phyloP scores from a whole-genome alignment of 805 yeast genomes.

The Barnettozyma californica region DNA sequence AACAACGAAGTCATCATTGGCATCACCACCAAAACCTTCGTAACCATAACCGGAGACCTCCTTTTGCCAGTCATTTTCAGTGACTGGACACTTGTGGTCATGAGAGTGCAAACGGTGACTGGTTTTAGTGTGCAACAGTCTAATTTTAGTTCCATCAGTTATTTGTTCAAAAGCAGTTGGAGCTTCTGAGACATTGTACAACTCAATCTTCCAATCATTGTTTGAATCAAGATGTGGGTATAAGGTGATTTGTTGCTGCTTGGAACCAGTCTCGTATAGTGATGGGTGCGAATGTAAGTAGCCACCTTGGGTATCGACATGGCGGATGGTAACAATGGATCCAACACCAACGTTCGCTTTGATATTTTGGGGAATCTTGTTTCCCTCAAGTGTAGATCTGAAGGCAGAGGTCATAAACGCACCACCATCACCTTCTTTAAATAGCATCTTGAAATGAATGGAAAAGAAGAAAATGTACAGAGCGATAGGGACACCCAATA shows the following conservation, averaged over 20 bases:
- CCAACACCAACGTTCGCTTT: constrained; percentile 69
- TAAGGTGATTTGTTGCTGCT: constrained; percentile 77
- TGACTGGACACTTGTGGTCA: constrained; percentile 74
- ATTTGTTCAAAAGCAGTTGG: constrained; percentile 57
- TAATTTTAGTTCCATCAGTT: constrained; percentile 62
- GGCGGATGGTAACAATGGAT: constrained; percentile 62
- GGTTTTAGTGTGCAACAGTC: constrained; percentile 55
- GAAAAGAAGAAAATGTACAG: constrained; percentile 56
- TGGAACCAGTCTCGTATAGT: constrained; percentile 70
- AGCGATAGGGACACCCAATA: constrained; percentile 53
- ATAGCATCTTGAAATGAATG: constrained; percentile 55
- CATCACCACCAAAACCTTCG: constrained; percentile 74
- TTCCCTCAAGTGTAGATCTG: constrained; percentile 56
- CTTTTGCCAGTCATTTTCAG: constrained; percentile 76
- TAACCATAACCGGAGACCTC: constrained; percentile 76
- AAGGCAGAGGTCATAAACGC: constrained; percentile 71
- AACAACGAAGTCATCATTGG: constrained; percentile 76
- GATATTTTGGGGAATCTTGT: constrained; percentile 53
- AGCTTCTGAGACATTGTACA: constrained; percentile 54
- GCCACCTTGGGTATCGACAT: constrained; percentile 68
- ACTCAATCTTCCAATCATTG: constrained; percentile 68
- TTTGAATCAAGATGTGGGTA: constrained; percentile 75
- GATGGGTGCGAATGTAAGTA: constrained; percentile 78
- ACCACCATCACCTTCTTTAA: constrained; percentile 63
- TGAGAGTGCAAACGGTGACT: constrained; percentile 74